Conservation (phyloP, 371 early-diverging fungal genomes). For the Chytridium lagenaria region DNA sequence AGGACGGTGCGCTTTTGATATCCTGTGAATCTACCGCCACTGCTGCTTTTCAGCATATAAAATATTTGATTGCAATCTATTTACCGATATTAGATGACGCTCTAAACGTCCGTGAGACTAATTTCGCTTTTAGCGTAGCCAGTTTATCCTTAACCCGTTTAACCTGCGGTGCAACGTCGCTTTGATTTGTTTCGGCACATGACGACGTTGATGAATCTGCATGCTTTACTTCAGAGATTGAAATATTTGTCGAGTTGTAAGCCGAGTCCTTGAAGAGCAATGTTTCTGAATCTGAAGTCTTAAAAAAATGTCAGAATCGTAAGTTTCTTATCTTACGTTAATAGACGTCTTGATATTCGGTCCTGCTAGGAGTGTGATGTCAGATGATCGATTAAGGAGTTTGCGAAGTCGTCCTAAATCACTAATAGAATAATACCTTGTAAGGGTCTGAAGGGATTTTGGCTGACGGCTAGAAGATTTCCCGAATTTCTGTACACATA, state of each 20-base stretch:
- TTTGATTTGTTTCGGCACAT: background rate
- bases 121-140: constrained; percentile 4
- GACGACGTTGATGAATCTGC: background rate
- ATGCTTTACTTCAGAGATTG: background rate
- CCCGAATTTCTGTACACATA: background rate
- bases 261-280: background rate
- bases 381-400: no score
- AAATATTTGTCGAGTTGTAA: background rate
- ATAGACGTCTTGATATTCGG: background rate
- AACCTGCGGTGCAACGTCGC: background rate
- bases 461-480: background rate
- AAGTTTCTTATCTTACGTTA: background rate
- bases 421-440: no score
- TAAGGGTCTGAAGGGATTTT: no score
- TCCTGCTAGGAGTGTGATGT: no score
- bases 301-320: background rate
- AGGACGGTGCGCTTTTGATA: no score
- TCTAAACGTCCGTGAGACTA: background rate
- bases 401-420: no score
- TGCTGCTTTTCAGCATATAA: no score
- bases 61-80: no score
- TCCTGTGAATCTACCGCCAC: no score
- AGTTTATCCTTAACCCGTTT: constrained; percentile 13
- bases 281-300: background rate
- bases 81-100: background rate